A percentile compares a stretch with the other conserved stretches of the same genome.
phyloP scores from a whole-genome alignment of 305 asterid genomes.

The Euphrasia arctica region DNA sequence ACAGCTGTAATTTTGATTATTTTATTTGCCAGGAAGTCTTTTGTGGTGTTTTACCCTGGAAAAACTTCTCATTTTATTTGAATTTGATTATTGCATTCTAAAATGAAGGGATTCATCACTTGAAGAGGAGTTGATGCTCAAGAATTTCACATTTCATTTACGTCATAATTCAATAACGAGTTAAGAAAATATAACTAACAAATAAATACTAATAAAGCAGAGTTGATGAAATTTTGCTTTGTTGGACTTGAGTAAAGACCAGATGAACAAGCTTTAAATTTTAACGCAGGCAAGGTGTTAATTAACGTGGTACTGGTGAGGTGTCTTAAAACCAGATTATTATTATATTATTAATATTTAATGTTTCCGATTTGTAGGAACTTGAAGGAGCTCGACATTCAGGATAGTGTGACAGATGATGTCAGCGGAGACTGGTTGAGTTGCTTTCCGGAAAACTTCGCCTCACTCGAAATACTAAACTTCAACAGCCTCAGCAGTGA shows the following conservation, averaged over 20 bases:
- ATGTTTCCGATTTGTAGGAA: constrained; percentile 44
- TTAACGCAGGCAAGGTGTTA: not conserved
- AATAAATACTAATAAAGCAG: not conserved
- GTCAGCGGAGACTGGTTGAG: constrained; percentile 62
- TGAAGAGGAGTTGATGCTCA: not conserved
- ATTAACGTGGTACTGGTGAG: not conserved
- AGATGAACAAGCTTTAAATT: not conserved
- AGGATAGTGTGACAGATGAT: constrained; percentile 63
- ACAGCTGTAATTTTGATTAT: not conserved
- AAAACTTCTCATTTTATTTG: too few relatives aligned
- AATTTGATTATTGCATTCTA: too few relatives aligned
- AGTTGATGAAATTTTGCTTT: not conserved
- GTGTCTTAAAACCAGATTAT: not conserved
- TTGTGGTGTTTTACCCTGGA: too few relatives aligned
- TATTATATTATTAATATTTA: not conserved
- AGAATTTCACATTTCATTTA: not conserved
- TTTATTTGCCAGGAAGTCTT: not conserved
- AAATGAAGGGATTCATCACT: not conserved
- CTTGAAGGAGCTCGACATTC: constrained; percentile 78
- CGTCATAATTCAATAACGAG: not conserved
- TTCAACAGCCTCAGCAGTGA: constrained; percentile 61
- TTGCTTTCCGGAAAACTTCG: constrained; percentile 67
- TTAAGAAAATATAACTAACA: not conserved
- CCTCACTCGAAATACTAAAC: constrained; percentile 68
- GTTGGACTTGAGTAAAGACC: not conserved